These are phyloP conservation scores for Fusarium sp. DNA, from an alignment of 2,329 filamentous ascomycete species.

Conservation along the genomic window DNA sequence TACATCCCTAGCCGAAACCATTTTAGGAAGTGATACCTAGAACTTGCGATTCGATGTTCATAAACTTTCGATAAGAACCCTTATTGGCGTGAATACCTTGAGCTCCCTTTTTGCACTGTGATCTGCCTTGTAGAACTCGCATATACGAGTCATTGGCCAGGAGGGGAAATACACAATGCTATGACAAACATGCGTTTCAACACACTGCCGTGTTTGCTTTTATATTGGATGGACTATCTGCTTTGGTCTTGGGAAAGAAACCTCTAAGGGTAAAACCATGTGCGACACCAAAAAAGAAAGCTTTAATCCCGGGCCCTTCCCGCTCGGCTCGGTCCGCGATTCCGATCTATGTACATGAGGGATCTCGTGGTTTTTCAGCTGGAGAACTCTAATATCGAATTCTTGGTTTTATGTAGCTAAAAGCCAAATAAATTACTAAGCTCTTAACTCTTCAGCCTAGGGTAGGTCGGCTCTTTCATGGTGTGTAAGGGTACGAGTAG, in stretches of 20 bases:
- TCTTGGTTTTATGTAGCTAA: neutral
- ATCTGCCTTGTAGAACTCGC: too few species aligned
- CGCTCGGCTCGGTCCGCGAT: constrained; percentile 53
- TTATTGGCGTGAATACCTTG: too few species aligned
- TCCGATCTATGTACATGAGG: constrained; percentile 48
- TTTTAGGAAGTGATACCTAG: constrained; percentile 48
- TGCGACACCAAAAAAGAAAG: neutral
- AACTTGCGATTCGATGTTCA: too few species aligned
- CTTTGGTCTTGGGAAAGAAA: neutral
- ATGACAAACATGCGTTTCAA: neutral
- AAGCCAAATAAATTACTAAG: neutral
- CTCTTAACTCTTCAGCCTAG: neutral
- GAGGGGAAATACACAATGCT: neutral
- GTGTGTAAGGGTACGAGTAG: neutral
- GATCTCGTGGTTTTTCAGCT: neutral
- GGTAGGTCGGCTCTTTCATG: neutral
- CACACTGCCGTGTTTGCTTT: neutral
- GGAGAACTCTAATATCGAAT: neutral
- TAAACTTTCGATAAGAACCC: too few species aligned
- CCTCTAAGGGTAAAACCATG: neutral
- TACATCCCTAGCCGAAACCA: constrained; percentile 40
- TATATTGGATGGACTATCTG: neutral
- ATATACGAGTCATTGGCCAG: too few species aligned
- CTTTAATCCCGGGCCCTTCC: constrained; percentile 44
- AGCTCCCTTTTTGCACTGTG: too few species aligned